Conservation (phyloP, 306 rosid genomes). For the Malus sylvestris region DNA sequence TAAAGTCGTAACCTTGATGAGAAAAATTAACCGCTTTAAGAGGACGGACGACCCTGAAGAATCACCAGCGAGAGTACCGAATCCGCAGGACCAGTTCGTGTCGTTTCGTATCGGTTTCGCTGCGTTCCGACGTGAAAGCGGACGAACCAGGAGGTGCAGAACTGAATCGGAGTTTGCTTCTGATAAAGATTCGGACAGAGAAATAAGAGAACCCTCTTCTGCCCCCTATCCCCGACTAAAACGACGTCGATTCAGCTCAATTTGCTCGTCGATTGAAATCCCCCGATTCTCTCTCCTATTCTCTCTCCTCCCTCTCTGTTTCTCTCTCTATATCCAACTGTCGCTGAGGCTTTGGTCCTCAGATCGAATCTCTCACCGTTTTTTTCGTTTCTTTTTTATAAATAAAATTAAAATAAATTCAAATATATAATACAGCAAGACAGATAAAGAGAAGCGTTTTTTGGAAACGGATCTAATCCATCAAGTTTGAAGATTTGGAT, state of each 20-base stretch:
- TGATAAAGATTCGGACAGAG: background rate
- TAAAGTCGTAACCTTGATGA: background rate
- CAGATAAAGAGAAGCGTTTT: background rate
- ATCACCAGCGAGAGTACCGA: background rate
- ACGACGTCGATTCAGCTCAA: conserved; percentile 37
- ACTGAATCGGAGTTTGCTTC: conserved; percentile 40
- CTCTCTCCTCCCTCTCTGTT: conserved; percentile 6
- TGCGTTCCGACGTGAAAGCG: conserved; percentile 13
- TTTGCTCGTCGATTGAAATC: conserved; percentile 9
- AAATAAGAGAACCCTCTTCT: background rate
- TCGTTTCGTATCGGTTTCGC: background rate
- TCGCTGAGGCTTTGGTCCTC: conserved; percentile 25
- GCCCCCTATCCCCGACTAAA: background rate
- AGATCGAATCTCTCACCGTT: conserved; percentile 53
- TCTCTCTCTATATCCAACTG: conserved; percentile 27
- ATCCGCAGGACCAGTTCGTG: background rate
- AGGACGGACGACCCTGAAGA: background rate
- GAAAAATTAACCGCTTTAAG: conserved; percentile 9
- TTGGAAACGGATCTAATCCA: too few relatives aligned
- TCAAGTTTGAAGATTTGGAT: rapidly evolving
- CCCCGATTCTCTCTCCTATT: conserved; percentile 1
- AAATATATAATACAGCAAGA: background rate
- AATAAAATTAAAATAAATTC: background rate
- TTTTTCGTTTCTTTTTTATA: background rate
- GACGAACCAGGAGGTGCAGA: conserved; percentile 12